Evolutionary conservation across 192 early-diverging fungal genomes (phyloP).

Genomic region (Backusella tuberculispora): DNA sequence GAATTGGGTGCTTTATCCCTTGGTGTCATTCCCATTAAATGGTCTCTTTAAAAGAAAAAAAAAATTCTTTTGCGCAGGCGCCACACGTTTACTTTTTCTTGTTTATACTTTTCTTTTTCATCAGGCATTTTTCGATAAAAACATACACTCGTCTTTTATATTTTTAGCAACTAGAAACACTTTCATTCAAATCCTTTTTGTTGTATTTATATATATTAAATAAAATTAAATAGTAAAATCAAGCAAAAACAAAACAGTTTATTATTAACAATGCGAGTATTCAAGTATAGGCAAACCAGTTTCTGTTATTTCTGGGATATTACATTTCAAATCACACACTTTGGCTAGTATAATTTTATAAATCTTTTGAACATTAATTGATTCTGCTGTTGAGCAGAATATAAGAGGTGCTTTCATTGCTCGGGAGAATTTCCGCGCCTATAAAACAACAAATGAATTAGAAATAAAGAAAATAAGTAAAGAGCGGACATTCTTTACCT

Average conservation of each 20-base stretch:
- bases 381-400: slow-evolving; percentile 91
- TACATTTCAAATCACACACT: slow-evolving; percentile 92
- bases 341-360: slow-evolving; percentile 96
- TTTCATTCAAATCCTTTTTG: background rate
- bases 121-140: background rate
- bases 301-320: slow-evolving; percentile 90
- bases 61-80: no score
- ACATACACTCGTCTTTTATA: background rate
- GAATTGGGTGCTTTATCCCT: slow-evolving; percentile 28
- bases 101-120: no score
- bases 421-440: slow-evolving; percentile 84
- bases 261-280: slow-evolving; percentile 53
- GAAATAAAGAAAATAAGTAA: background rate
- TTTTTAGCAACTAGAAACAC: no score
- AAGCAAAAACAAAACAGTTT: background rate
- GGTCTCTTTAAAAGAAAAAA: slow-evolving; percentile 19
- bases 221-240: background rate
- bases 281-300: slow-evolving; percentile 92
- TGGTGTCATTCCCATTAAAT: slow-evolving; percentile 27
- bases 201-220: background rate
- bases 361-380: slow-evolving; percentile 97
- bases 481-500: slow-evolving; percentile 49
- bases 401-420: slow-evolving; percentile 96
- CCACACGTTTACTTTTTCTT: no score
- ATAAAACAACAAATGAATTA: slow-evolving; percentile 1